phyloP scores from a whole-genome alignment of 176 grass and related monocot genomes.

The Cenchrus fungigraminus region DNA sequence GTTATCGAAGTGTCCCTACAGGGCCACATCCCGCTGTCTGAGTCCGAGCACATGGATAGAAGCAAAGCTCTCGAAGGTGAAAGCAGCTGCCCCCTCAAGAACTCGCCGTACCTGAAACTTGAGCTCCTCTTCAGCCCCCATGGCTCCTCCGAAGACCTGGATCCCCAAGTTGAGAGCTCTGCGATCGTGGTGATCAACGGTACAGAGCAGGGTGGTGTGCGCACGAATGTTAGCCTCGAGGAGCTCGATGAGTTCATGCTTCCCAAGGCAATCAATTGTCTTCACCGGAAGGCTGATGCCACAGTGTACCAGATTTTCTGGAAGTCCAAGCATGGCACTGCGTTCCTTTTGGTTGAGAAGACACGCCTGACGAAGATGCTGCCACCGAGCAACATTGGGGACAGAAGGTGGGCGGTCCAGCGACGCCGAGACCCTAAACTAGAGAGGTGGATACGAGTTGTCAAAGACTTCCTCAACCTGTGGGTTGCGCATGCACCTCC shows the following conservation, averaged over 20 bases:
- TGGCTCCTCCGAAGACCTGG: neutral
- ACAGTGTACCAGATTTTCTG: neutral
- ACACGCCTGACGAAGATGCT: neutral
- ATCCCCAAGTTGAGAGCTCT: neutral
- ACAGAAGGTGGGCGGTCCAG: neutral
- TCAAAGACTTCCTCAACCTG: neutral
- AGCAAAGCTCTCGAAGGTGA: neutral
- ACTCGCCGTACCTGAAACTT: neutral
- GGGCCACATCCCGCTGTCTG: neutral
- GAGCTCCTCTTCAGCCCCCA: neutral
- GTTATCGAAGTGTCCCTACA: neutral
- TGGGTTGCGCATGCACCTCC: neutral
- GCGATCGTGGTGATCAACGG: neutral
- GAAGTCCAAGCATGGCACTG: conserved; percentile 16
- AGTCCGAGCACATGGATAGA: no score
- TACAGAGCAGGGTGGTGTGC: neutral
- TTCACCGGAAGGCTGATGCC: neutral
- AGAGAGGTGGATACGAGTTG: neutral
- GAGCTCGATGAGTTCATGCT: conserved; percentile 6
- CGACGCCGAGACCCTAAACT: neutral
- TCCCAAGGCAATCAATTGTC: conserved; percentile 27
- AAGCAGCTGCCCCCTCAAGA: neutral
- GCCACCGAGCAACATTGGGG: no score
- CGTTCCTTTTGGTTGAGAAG: neutral
- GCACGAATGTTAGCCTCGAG: neutral